phyloP scores from a whole-genome alignment of 495 filamentous ascomycete species.

The Neurospora terricola region DNA sequence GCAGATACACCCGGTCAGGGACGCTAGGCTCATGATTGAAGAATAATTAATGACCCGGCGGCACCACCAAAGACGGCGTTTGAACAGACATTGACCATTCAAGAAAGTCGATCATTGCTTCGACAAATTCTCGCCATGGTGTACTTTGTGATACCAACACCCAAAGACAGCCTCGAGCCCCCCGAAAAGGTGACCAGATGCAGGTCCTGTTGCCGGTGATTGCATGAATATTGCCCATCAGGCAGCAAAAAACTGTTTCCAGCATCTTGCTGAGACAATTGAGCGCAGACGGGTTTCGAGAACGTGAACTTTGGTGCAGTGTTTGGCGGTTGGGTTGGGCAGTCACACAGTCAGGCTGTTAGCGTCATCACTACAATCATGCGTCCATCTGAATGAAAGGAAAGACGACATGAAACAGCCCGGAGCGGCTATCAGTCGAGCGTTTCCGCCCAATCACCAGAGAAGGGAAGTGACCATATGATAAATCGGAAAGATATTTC shows the following conservation, averaged over 20 bases:
- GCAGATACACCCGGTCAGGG: neutral
- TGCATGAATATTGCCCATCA: slow-evolving; percentile 3
- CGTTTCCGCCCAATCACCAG: slow-evolving; percentile 16
- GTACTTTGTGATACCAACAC: neutral
- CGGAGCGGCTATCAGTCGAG: slow-evolving; percentile 14
- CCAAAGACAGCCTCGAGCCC: neutral
- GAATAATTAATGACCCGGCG: neutral
- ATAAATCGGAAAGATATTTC: neutral
- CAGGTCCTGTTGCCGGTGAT: neutral
- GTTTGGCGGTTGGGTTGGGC: slow-evolving; percentile 15
- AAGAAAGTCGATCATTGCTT: neutral
- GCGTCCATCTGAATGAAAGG: slow-evolving; percentile 7
- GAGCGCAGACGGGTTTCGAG: neutral
- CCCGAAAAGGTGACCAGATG: neutral
- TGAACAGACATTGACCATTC: neutral
- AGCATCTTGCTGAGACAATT: neutral
- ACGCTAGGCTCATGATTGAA: neutral
- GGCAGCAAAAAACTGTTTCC: slow-evolving; percentile 9
- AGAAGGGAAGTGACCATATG: neutral
- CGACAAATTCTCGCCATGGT: neutral
- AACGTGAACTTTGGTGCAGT: neutral
- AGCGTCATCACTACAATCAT: slow-evolving; percentile 14
- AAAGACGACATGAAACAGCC: slow-evolving; percentile 23
- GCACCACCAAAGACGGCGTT: neutral
- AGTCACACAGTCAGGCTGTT: slow-evolving; percentile 19